These are phyloP conservation scores for Primulina eburnea DNA, from an alignment of 257 asterid genomes.

Conservation along the genomic window DNA sequence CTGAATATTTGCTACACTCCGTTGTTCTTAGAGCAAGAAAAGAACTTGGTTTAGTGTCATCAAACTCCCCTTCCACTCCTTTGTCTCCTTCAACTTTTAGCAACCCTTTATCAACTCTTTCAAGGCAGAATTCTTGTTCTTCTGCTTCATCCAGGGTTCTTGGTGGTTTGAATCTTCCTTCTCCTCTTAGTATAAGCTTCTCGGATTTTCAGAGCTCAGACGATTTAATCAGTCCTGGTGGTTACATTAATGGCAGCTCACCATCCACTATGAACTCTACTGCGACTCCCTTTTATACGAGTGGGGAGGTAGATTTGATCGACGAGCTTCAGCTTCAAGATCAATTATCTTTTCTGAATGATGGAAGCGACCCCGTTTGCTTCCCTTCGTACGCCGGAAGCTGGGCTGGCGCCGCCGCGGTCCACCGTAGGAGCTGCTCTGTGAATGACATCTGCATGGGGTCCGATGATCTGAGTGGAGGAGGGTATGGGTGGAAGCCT, in stretches of 20 bases:
- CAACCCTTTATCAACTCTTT: conserved; percentile 23
- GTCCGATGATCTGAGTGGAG: conserved; percentile 42
- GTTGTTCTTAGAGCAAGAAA: conserved; percentile 51
- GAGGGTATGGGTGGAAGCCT: conserved; percentile 66
- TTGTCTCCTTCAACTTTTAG: conserved; percentile 32
- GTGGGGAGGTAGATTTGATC: conserved; percentile 52
- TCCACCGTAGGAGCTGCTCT: conserved; percentile 66
- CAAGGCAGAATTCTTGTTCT: conserved; percentile 45
- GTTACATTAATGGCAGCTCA: conserved; percentile 14
- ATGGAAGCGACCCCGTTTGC: conserved; percentile 30
- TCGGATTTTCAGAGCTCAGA: conserved; percentile 42
- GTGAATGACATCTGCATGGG: conserved; percentile 53
- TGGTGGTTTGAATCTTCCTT: conserved; percentile 44
- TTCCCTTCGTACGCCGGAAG: conserved; percentile 27
- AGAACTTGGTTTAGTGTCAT: conserved; percentile 42
- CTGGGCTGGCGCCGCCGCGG: conserved; percentile 34
- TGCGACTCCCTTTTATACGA: conserved; percentile 45
- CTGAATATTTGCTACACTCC: conserved; percentile 53
- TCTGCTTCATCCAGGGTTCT: conserved; percentile 33
- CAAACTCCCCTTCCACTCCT: conserved; percentile 38
- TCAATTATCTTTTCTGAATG: neutral
- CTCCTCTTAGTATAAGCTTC: conserved; percentile 52
- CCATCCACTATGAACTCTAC: conserved; percentile 50
- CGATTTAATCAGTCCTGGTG: conserved; percentile 36
- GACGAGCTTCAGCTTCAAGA: conserved; percentile 49